Conservation (phyloP, 306 rosid species). For the Chamaecrista fasciculata region DNA sequence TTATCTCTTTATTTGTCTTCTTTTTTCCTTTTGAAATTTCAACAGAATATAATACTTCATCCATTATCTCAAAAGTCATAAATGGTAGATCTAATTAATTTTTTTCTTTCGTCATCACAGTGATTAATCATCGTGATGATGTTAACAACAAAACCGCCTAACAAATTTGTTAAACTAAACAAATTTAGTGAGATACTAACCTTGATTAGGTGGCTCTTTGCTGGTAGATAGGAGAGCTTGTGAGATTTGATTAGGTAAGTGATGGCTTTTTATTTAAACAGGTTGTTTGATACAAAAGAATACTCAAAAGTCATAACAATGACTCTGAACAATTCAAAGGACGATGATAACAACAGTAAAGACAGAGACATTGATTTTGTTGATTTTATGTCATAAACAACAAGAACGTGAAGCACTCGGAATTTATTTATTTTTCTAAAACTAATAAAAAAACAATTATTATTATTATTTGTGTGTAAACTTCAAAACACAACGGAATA, state of each 20-base stretch:
- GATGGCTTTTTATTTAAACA: not conserved
- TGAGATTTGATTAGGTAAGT: not conserved
- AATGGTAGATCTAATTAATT: not conserved
- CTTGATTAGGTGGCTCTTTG: slow-evolving; percentile 10
- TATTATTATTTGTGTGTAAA: too few species aligned
- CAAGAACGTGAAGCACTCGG: not conserved
- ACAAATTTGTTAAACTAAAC: not conserved
- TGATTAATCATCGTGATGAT: not conserved
- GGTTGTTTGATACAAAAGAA: not conserved
- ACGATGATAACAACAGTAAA: not conserved
- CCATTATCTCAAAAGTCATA: too few species aligned
- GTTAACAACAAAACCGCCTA: not conserved
- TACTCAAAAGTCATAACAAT: slow-evolving; percentile 1
- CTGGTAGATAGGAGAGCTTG: not conserved
- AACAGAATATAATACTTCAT: not conserved
- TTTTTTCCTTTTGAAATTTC: not conserved
- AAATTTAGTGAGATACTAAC: slow-evolving; percentile 23
- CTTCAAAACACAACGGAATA: too few species aligned
- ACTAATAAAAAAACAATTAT: too few species aligned
- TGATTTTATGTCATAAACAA: not conserved
- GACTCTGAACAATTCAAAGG: not conserved
- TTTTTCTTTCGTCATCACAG: slow-evolving; percentile 3
- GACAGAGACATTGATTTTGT: not conserved
- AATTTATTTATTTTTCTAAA: too few species aligned
- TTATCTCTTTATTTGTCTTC: not conserved